These are phyloP conservation scores for Phaeosphaeria sp. DNA, from an alignment of 2,329 filamentous ascomycete species.

Conservation along the genomic window DNA sequence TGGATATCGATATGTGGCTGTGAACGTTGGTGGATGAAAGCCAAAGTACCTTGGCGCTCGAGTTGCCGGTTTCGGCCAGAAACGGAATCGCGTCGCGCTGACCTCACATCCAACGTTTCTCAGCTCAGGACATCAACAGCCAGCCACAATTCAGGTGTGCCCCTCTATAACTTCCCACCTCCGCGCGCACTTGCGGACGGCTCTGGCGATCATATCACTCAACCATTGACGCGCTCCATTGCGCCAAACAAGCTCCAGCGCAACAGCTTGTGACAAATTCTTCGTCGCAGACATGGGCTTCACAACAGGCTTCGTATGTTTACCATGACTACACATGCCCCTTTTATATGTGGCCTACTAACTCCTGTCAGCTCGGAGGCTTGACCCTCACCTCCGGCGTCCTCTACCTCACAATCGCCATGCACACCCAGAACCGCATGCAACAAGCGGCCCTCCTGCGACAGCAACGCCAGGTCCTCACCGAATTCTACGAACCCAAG, in stretches of 20 bases:
- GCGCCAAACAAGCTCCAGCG: neutral
- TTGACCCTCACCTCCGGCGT: conserved; percentile 57
- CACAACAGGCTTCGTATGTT: conserved; percentile 58
- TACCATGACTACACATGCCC: neutral
- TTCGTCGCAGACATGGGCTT: conserved; percentile 53
- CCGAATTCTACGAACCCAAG: conserved; percentile 53
- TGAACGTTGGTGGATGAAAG: neutral
- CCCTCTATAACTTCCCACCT: neutral
- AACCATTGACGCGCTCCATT: neutral
- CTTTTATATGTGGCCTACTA: conserved; percentile 1
- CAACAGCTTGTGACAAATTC: neutral
- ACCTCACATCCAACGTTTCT: conserved; percentile 1
- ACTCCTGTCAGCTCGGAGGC: conserved; percentile 52
- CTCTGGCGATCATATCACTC: neutral
- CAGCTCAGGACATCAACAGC: conserved; percentile 1
- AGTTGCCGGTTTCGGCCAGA: neutral
- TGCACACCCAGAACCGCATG: conserved; percentile 56
- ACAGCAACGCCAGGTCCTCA: conserved; percentile 54
- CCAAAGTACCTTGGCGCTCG: neutral
- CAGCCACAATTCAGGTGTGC: neutral
- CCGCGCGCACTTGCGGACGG: neutral
- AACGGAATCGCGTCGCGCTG: conserved; percentile 4
- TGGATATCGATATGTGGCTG: too few species aligned
- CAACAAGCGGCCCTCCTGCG: conserved; percentile 55
- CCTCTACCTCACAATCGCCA: conserved; percentile 48